Evolutionary conservation across 108 stramenopile genomes (phyloP), one percentile per base, ranked within the genome.

Genomic region (Discostella pseudostelligera): DNA sequence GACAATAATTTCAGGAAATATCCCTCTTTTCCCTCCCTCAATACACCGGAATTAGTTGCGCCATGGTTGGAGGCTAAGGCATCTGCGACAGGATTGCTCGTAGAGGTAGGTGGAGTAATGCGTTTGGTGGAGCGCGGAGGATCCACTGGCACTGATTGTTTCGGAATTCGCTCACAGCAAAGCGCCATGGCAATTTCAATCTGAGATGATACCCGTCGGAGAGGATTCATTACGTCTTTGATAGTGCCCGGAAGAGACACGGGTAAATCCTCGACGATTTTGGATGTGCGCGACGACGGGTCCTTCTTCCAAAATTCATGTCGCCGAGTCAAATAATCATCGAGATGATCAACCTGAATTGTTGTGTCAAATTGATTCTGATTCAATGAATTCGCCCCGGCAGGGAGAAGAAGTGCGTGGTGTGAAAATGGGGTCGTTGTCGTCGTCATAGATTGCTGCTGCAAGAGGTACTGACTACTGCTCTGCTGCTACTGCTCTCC

Each of bases 161-260:
- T 14, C 4, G 67, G n/a, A 13, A 36, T 26, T 16, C 59, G 65
- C 22, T 67, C 65, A 56, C 73, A 74, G 65, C 73, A 74, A 25
- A 36, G 39, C 8, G 50, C 37, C 60, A 74, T 39, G 21, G 65
- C 73, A 10, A 74, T 45, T 62, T 74, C 73, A 29, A 74, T 39
- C 14, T 65, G 59, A 36, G 73, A 66, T 0, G 65, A 59, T 43
- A 67, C 14, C 10, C 0, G 1, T 8, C 37, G 59, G 36, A 74
- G 59, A 20, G 39, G 17, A 14, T 19, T 40, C 9, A 67, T 21
- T 4, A 35, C 50, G 40, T 47, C 53, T 9, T 17, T 62, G 0
- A 26, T 35, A 35, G n/a, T 36, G 26, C 46, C 21, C 39, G 48
- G 1, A 11, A 43, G 4, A 56, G n/a, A 14, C 16, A 8, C 44